Conservation (phyloP, 805 yeast species). For the Schwanniomyces occidentalis region DNA sequence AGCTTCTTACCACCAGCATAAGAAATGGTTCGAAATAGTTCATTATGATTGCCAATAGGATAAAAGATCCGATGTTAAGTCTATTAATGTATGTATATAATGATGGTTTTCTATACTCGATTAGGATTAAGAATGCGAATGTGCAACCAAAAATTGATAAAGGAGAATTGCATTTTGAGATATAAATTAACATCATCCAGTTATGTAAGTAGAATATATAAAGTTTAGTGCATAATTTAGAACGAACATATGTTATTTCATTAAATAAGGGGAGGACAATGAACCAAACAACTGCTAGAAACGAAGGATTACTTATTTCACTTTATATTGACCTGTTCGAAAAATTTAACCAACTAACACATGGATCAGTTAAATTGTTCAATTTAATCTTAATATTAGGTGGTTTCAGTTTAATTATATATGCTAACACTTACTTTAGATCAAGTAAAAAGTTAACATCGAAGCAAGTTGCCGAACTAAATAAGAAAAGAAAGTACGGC, state of each 20-base stretch:
- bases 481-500: constrained; percentile 49
- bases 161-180: too few relatives aligned
- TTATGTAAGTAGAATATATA: too few relatives aligned
- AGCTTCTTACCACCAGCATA: constrained; percentile 96
- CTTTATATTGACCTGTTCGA: constrained; percentile 3
- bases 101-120: constrained; percentile 1
- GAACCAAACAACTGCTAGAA: background rate
- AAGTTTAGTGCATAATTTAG: too few relatives aligned
- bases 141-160: background rate
- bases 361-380: constrained; percentile 4
- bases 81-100: too few relatives aligned
- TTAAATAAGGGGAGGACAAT: too few relatives aligned
- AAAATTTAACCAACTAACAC: constrained; percentile 3
- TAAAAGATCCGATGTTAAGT: too few relatives aligned
- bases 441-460: constrained; percentile 2
- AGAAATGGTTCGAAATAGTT: too few relatives aligned
- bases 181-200: too few relatives aligned
- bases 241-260: too few relatives aligned
- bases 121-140: constrained; percentile 2
- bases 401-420: too few relatives aligned
- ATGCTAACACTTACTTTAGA: too few relatives aligned
- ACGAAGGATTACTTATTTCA: constrained; percentile 2
- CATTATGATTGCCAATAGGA: too few relatives aligned
- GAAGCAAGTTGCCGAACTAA: constrained; percentile 14
- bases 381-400: constrained; percentile 2